Conservation (phyloP, 352 stramenopile genomes). For the Phytophthora syringae region DNA sequence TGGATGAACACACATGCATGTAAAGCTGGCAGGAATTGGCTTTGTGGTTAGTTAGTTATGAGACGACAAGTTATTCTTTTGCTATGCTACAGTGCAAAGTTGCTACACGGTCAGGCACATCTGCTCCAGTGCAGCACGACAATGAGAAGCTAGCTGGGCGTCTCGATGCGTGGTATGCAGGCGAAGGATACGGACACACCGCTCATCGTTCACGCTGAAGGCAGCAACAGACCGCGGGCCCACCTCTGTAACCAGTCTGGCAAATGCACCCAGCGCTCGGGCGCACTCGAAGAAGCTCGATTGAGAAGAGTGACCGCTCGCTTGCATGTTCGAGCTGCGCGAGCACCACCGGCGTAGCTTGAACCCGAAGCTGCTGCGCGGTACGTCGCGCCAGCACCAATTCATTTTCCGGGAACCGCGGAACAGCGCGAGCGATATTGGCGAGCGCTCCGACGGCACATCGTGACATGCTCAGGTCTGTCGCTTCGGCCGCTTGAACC, state of each 20-base stretch:
- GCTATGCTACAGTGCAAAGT: constrained; percentile 29
- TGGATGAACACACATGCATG: no score
- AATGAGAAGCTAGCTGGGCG: constrained; percentile 63
- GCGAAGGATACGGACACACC: constrained; percentile 47
- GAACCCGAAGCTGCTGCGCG: constrained; percentile 52
- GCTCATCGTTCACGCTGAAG: constrained; percentile 34
- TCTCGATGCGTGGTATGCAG: constrained; percentile 69
- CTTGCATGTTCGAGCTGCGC: constrained; percentile 56
- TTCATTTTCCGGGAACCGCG: constrained; percentile 52
- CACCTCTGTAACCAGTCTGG: constrained; percentile 49
- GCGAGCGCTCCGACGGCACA: constrained; percentile 69
- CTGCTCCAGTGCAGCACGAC: constrained; percentile 55
- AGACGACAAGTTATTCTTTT: constrained; percentile 20
- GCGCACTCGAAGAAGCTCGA: constrained; percentile 78
- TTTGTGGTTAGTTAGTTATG: not conserved
- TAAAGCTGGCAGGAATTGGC: no score
- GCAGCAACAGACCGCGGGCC: constrained; percentile 20
- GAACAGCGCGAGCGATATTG: constrained; percentile 70
- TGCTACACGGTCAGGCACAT: constrained; percentile 32
- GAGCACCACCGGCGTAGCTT: constrained; percentile 51
- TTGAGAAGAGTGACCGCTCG: constrained; percentile 56
- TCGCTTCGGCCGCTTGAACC: constrained; percentile 47
- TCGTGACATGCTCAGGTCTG: constrained; percentile 72
- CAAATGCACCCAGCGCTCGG: constrained; percentile 61
- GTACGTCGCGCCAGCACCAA: constrained; percentile 40